phyloP scores from a whole-genome alignment of 495 filamentous ascomycete genomes.

The Baudoinia panamericana region DNA sequence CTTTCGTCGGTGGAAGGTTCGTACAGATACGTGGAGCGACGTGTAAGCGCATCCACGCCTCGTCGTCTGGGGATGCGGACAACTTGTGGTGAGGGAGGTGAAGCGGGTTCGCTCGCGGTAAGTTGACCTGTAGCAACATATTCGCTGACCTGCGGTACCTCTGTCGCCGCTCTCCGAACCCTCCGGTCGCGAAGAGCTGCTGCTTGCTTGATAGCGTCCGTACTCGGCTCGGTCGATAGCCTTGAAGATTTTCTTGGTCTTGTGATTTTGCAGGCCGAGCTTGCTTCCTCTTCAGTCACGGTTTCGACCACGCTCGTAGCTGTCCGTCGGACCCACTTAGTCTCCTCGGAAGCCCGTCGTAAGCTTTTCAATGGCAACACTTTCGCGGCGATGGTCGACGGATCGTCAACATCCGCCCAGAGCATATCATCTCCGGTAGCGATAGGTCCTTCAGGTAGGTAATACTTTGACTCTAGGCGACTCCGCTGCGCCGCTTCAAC shows the following conservation, averaged over 20 bases:
- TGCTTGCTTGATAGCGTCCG: constrained; percentile 10
- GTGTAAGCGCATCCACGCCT: constrained; percentile 7
- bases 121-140: not conserved
- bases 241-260: not conserved
- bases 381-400: not conserved
- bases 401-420: constrained; percentile 14
- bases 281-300: constrained; percentile 6
- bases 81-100: not conserved
- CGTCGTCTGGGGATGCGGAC: not conserved
- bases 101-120: not conserved
- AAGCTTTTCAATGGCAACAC: not conserved
- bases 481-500: constrained; percentile 10
- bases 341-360: not conserved
- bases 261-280: constrained; percentile 3
- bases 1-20: constrained; percentile 6
- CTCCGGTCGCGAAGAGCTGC: constrained; percentile 10
- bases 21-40: constrained; percentile 1
- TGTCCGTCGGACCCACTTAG: not conserved
- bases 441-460: not conserved
- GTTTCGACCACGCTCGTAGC: not conserved
- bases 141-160: not conserved
- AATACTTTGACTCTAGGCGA: constrained; percentile 1
- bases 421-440: not conserved
- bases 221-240: constrained; percentile 7
- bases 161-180: not conserved